Base-by-base conservation (phyloP, 164 flowering plant genomes). In the Hamamelis virginiana region DNA sequence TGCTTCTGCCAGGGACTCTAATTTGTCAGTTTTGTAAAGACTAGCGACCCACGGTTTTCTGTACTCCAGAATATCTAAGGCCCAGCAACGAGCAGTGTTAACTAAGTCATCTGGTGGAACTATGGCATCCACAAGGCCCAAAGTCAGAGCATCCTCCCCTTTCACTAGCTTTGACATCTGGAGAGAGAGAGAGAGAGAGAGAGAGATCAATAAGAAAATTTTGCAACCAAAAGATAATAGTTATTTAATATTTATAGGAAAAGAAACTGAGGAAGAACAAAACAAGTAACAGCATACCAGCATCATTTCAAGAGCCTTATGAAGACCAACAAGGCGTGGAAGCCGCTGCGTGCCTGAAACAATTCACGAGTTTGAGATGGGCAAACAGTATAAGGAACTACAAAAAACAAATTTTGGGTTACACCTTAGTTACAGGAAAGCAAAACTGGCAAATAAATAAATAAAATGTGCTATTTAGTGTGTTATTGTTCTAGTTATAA, bases 291-390 rank as follows among this genome's bases (percentile, higher is more conserved):
- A 58, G 44, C 78, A 46, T 83, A 95, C 99, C 93, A 95, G 80
- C 84, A 95, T 92, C 96, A 95, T 95, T 79, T 91, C 97, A 80
- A 95, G 95, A 59, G 96, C 83, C 78, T 89, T 95, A 26, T 92
- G 46, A 53, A 91, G 85, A 12, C 99, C 98, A 58, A 95, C 97
- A 75, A 95, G 94, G 33, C 99, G 97, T 14, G 99, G 99, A 77
- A 95, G 98, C 48, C 97, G 81, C 69, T 95, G 99, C 1, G 99
- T 95, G 23, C 98, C 99, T 95, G 84, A 71, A 62, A 47, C 57
- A 80, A 67, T 70, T 75, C 53, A 77, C 8, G 50, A 25, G 46
- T 27, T 41, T 70, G 33, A 75, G 59, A 28, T 58, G 59, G 19
- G 38, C 9, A 55, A n/a, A n/a, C 6, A 6, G 41, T 2, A 33